These are phyloP conservation scores for Alternaria solani DNA, from an alignment of 2,329 filamentous ascomycete genomes.

Conservation along the genomic window DNA sequence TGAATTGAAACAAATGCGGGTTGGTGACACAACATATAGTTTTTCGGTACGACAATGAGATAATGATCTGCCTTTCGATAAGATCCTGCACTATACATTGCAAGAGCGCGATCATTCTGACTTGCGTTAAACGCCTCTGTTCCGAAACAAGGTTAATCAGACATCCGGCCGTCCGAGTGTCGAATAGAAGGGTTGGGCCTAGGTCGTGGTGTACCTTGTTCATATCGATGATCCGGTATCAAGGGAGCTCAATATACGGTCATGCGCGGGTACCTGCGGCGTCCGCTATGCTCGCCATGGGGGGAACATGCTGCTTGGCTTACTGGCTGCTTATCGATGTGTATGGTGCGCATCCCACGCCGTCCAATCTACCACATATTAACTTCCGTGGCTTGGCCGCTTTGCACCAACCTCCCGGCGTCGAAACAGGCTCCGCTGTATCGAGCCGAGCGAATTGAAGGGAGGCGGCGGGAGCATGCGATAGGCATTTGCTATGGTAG, in stretches of 20 bases:
- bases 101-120: background rate
- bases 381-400: conserved; percentile 13
- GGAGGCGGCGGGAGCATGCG: background rate
- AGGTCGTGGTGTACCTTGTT: background rate
- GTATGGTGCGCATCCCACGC: conserved; percentile 5
- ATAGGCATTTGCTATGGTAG: background rate
- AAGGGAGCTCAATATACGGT: background rate
- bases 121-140: conserved; percentile 1
- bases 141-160: background rate
- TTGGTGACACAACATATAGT: conserved; percentile 15
- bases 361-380: conserved; percentile 12
- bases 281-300: background rate
- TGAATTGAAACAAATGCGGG: conserved; percentile 7
- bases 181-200: background rate
- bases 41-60: background rate
- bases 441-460: background rate
- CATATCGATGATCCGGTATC: background rate
- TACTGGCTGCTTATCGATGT: conserved; percentile 2
- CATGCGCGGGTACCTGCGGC: conserved; percentile 13
- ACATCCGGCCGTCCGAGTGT: background rate
- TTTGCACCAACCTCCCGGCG: background rate
- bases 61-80: conserved; percentile 1
- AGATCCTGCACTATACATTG: conserved; percentile 10
- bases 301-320: background rate
- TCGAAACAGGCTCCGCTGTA: background rate